Base-by-base conservation (phyloP, 164 flowering plant species). In the Piper betle region DNA sequence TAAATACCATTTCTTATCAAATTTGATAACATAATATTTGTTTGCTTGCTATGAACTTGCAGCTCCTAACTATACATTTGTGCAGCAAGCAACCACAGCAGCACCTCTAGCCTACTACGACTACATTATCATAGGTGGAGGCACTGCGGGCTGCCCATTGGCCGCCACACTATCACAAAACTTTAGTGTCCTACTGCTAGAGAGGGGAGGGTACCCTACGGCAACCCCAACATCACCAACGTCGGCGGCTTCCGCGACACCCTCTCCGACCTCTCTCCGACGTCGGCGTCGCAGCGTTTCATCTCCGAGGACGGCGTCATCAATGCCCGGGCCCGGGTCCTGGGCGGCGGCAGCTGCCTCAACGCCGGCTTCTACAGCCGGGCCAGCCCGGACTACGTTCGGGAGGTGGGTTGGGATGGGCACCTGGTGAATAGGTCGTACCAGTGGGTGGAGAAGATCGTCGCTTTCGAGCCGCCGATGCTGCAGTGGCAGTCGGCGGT, bases 281-380 rank as follows among this genome's bases (percentile, higher is more conserved):
- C 57, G 6, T 86, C 97, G 13, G 87, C 98, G 3, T 73, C 88
- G 3, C 96, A 93, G 62, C 6, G 53, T 3, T 90, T 93, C 60
- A 48, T 85, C n/a, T 93, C 98, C 52, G 82, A 88, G 13, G 98
- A 93, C 64, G 96, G 96, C 2, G 97, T 93, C 52, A 63, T 80
- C 37, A 93, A 90, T 70, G 65, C 97, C 3, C 76, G 96, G 64
- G 98, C 85, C 63, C 76, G 92, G 56, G 88, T 93, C 58, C 66
- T 93, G 68, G 97, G 98, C 53, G 97, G 98, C 10, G 94, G 94
- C 46, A 71, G 82, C 64, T 68, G 76, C 78, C 86, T 90, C 71
- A 93, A 93, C 74, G 97, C 96, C 58, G 98, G 97, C 39, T 93
- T 90, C 75, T 93, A 90, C 84, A 80, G 91, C 8, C 72, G 95